Evolutionary conservation across 164 flowering plant species (phyloP).

Genomic region (Annona squamosa): DNA sequence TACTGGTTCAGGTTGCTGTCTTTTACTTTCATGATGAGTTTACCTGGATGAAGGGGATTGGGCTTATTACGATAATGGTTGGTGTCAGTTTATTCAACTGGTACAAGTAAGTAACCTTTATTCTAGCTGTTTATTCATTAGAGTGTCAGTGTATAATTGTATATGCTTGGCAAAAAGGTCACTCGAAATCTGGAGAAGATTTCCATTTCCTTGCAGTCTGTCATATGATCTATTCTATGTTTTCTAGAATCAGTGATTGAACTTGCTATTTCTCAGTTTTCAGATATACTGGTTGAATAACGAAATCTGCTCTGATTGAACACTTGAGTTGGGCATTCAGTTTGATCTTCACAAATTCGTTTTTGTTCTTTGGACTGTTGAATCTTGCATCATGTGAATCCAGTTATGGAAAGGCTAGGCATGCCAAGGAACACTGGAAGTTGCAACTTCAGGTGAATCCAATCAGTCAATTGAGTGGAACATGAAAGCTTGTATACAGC

Average conservation of each 20-base stretch:
- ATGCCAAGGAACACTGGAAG: neutral
- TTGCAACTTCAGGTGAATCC: neutral
- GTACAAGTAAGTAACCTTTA: constrained; percentile 80
- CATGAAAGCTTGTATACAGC: too few relatives aligned
- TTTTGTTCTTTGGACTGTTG: too few relatives aligned
- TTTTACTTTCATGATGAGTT: constrained; percentile 93
- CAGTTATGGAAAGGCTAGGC: neutral
- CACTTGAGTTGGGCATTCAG: neutral
- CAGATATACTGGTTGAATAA: neutral
- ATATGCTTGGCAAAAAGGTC: neutral
- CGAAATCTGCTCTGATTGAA: neutral
- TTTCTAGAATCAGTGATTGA: neutral
- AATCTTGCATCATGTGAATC: neutral
- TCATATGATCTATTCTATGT: too few relatives aligned
- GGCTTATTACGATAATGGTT: constrained; percentile 71
- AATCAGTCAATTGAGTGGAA: too few relatives aligned
- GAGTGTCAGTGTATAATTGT: too few relatives aligned
- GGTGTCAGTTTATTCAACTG: constrained; percentile 96
- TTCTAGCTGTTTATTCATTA: neutral
- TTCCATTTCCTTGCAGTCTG: neutral
- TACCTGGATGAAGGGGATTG: constrained; percentile 87
- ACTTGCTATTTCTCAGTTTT: neutral
- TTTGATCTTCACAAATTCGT: too few relatives aligned
- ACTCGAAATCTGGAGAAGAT: neutral
- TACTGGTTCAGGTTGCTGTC: constrained; percentile 71